Base-by-base conservation (phyloP, 148 eudicot species). In the Rhododendron ferrugineum region DNA sequence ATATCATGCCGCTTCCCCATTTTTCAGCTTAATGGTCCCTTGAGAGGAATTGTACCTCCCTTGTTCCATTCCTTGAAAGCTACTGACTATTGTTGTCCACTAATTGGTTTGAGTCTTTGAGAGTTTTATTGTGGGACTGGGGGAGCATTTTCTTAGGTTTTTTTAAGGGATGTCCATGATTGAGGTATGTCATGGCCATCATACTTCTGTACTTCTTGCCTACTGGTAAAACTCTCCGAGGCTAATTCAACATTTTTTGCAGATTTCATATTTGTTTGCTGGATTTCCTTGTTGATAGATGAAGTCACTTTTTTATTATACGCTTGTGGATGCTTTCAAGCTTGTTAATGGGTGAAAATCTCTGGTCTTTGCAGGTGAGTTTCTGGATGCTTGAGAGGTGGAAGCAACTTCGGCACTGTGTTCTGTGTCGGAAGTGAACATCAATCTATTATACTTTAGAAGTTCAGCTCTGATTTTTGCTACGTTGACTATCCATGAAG, bases 361-460 rank as follows among this genome's bases (percentile, higher is more conserved):
- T 79, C 7, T 79, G 37, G 54, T 28, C 80, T 44, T 79, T 79
- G 60, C 40, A 47, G 81, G 81, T 79, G 81, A 79, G 37, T 49
- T 78, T 49, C 37, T 79, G 81, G 49, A 79, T 49, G 37, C 62
- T 79, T n/a, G 54, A 68, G n/a, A 42, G 80, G n/a, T 22, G 78
- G 42, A 76, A 46, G 37, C 80, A 46, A 46, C 9, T 46, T 78
- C 34, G 42, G 34, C 28, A 22, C 52, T 7, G 16, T 77, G 34
- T 78, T 46, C 47, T 42, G 56, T 26, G 18, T 78, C 11, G 36
- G 56, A 46, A 26, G 5, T 46, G 56, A n/a, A 46, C 54, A 9
- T 78, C 80, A 44, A 46, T 46, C 20, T n/a, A 26, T 46, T n/a
- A 26, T 78, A 8, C 50, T 46, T 46, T 13, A n/a, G 22, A 77